Evolutionary conservation across 2,329 filamentous ascomycete genomes (phyloP), one percentile per base, ranked within the genome.

Genomic region (Aspergillus sp.): DNA sequence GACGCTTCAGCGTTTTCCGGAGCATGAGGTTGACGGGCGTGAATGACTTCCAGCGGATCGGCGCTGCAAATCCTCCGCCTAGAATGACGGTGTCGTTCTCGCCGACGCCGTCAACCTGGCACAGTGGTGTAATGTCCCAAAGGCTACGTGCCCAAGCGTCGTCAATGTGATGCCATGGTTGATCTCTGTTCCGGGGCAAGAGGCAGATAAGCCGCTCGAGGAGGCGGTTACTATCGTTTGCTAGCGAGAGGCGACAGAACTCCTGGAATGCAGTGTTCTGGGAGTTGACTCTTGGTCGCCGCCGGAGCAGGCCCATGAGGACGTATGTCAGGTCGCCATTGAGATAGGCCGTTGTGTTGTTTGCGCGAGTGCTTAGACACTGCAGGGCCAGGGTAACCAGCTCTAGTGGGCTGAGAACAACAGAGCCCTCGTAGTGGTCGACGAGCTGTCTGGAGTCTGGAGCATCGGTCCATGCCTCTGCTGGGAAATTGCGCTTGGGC

Each of bases 131-230:
- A 22, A 81, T 76, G 47, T 80, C 77, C 74, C 78, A 79, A 1
- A 81, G 72, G n/a, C 73, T 73, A 6, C 68, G 66, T 5, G 68
- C 63, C 66, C 73, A 81, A 3, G 65, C 65, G 55, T 82, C 80
- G 6, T 72, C 64, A 51, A 77, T 74, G 2, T 71, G 63, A 36
- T 74, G 68, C 78, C 79, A 81, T 11, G 20, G 15, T 11, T 52
- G 48, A 42, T 69, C 60, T 3, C 63, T 65, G 3, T 59, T 50
- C 32, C 62, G 62, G 1, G 78, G 76, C 1, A 77, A 62, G 2
- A 79, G 66, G 62, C 78, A 80, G 11, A 81, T 73, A 13, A 81
- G 64, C 2, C 78, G 74, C 58, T 78, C 79, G 1, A 82, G 71
- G 2, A 81, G 71, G 17, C 67, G 66, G 36, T 80, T 73, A 59